Evolutionary conservation across 352 stramenopile genomes (phyloP), one percentile per base, ranked within the genome.

Genomic region (Globisporangium megalacanthum): DNA sequence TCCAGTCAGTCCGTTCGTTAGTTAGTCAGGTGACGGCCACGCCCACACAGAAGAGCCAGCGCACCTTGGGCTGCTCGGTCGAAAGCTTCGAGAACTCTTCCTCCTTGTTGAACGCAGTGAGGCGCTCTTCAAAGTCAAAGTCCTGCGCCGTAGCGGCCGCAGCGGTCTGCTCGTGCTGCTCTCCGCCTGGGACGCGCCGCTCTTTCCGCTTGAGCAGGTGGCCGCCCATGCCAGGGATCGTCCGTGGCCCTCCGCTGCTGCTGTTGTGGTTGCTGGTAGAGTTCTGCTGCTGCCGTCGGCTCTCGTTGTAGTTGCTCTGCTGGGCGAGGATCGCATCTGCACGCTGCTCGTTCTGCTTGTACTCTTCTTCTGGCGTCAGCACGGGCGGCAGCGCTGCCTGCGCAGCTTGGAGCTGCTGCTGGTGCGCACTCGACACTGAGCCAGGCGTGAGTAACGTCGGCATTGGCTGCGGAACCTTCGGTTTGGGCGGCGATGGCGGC

Each of bases 151-250:
- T 53, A 2, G 61, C 71, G 13, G 54, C 55, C 7, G 56, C 59
- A 22, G 66, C 62, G 7, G 58, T 37, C 10, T 62, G 47, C 1
- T 67, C 71, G 11, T 76, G 64, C 19, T 82, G 64, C 20, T 56
- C 64, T 9, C 66, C 72, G 25, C 66, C 72, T 31, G 79, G 71
- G 33, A 71, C 77, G 29, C 80, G 83, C 20, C 83, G 79, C 55
- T 92, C 83, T 62, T 86, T 89, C 20, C 83, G 79, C 57, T 89
- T 88, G 8, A 92, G 69, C 69, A 92, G 61, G 56, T 92, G 83
- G 25, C 73, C 78, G 15, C 83, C 83, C 83, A 92, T 92, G n/a
- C 83, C 83, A 4, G 83, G 82, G 47, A 90, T 92, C 42, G 82
- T 92, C 15, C 82, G 63, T 1, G 63, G 54, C 15, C 54, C 70